These are phyloP conservation scores for Periconia sp. DNA, from an alignment of 2,329 filamentous ascomycete genomes.

Conservation along the genomic window DNA sequence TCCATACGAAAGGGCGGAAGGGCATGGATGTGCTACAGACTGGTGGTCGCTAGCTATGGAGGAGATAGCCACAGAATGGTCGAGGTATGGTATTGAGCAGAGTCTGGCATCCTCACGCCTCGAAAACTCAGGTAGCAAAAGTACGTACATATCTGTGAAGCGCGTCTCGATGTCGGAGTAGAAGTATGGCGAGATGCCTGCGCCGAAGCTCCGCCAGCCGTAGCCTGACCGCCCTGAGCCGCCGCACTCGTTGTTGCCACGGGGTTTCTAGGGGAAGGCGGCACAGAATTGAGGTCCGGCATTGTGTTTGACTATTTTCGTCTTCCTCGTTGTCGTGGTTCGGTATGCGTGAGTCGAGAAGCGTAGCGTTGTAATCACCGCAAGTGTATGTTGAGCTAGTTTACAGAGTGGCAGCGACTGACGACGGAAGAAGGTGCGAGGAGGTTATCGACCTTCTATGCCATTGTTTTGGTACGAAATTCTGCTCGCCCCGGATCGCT, in stretches of 20 bases:
- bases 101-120: background rate
- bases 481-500: constrained; percentile 16
- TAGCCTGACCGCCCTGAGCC: constrained; percentile 15
- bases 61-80: background rate
- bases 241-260: constrained; percentile 8
- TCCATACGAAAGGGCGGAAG: background rate
- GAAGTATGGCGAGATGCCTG: constrained; percentile 42
- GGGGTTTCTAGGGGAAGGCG: constrained; percentile 11
- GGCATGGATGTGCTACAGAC: background rate
- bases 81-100: background rate
- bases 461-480: constrained; percentile 19
- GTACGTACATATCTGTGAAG: constrained; percentile 25
- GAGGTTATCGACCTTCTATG: constrained; percentile 15
- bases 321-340: constrained; percentile 18
- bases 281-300: constrained; percentile 17
- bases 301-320: constrained; percentile 6
- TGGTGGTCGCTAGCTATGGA: background rate
- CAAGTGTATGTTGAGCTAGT: background rate
- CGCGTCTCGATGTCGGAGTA: constrained; percentile 51
- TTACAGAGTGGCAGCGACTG: constrained; percentile 8
- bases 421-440: constrained; percentile 4
- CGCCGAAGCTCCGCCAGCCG: constrained; percentile 31
- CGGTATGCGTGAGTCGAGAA: constrained; percentile 30
- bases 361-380: background rate
- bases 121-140: background rate